Evolutionary conservation across 192 early-diverging fungal genomes (phyloP).

Genomic region (Linnemannia hyalina): DNA sequence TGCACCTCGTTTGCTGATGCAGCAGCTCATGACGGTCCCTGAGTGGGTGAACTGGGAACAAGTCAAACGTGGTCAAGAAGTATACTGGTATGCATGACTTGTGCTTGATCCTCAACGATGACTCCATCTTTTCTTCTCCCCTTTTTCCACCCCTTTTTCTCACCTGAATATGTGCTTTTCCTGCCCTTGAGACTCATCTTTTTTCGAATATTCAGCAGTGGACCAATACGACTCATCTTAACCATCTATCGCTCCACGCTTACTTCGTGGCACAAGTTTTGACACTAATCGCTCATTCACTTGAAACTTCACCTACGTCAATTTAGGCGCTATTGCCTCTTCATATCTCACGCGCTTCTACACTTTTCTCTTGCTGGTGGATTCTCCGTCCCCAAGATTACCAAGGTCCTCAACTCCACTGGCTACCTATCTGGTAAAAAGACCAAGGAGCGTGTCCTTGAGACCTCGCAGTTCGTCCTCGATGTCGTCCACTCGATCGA

Average conservation of each 20-base stretch:
- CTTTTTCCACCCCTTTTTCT: background rate
- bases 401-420: constrained; percentile 45
- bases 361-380: constrained; percentile 42
- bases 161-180: too few species aligned
- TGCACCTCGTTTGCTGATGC: constrained; percentile 29
- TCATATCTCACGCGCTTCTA: constrained; percentile 21
- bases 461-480: constrained; percentile 35
- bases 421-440: constrained; percentile 27
- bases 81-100: constrained; percentile 17
- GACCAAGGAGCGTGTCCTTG: constrained; percentile 23
- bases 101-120: background rate
- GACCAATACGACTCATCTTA: background rate
- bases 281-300: background rate
- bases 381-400: constrained; percentile 31
- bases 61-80: constrained; percentile 40
- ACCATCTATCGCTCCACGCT: background rate
- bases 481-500: constrained; percentile 21
- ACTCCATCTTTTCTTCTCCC: background rate
- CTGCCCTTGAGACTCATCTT: background rate
- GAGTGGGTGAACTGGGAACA: constrained; percentile 47
- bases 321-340: constrained; percentile 19
- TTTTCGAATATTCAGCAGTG: background rate
- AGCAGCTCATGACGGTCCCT: constrained; percentile 39
- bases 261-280: background rate
- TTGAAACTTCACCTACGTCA: background rate